These are phyloP conservation scores for Sordariomycetes sp. DNA, from an alignment of 2,329 filamentous ascomycete species.

Conservation along the genomic window DNA sequence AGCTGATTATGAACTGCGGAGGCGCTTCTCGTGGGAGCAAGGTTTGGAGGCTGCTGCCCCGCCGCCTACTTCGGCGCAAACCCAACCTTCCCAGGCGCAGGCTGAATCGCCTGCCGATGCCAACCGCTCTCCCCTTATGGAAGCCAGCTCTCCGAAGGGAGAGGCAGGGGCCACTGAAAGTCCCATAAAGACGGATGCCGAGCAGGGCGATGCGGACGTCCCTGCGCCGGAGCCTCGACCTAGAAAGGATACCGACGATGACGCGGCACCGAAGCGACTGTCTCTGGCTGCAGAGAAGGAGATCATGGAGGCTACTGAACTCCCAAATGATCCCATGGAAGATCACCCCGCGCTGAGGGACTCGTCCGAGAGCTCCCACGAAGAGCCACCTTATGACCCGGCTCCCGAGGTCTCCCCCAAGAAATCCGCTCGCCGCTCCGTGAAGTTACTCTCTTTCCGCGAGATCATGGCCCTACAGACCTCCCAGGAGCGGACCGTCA, in stretches of 20 bases:
- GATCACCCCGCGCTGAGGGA: slow-evolving; percentile 14
- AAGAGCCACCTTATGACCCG: neutral
- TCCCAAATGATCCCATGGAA: neutral
- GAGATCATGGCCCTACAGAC: slow-evolving; percentile 63
- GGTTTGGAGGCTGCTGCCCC: neutral
- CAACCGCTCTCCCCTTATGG: neutral
- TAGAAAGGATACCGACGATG: neutral
- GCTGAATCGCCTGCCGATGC: neutral
- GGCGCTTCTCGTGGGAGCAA: slow-evolving; percentile 3
- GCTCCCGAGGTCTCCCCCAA: neutral
- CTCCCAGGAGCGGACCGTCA: slow-evolving; percentile 54
- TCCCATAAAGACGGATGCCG: neutral
- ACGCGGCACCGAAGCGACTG: neutral
- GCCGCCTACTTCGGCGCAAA: neutral
- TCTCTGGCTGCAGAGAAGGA: slow-evolving; percentile 3
- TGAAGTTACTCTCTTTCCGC: slow-evolving; percentile 35
- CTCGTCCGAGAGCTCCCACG: neutral
- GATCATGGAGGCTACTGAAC: neutral
- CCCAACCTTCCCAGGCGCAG: neutral
- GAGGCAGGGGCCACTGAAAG: neutral
- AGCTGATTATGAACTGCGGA: neutral
- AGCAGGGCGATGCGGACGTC: neutral
- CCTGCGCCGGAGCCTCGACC: neutral
- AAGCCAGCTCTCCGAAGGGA: neutral
- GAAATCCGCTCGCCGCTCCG: neutral